Base-by-base conservation (phyloP, 2,329 filamentous ascomycete genomes). In the Stagonosporopsis chrysanthemi region DNA sequence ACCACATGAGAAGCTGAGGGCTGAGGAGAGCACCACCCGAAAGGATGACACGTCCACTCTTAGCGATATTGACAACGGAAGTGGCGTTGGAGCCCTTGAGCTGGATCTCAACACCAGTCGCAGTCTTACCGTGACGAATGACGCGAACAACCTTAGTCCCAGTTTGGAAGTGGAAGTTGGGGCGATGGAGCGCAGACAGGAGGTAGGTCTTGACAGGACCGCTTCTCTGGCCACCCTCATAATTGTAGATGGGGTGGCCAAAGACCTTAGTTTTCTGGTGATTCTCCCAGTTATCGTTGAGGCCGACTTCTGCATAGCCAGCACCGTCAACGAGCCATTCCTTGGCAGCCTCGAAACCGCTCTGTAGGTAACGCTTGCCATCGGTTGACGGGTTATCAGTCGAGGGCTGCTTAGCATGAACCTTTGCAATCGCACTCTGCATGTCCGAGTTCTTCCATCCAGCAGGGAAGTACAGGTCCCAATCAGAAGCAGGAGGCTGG, bases 361-460 rank as follows among this genome's bases (percentile, higher is more conserved):
- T 77, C 64, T 83, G 80, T 29, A 81, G 62, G 58, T 84, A 84
- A 45, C 77, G 75, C 39, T 78, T 73, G 11, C 75, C 76, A 59
- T 84, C 79, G 6, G 60, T 57, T 0, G 82, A 84, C 36, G 82
- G 81, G 1, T 69, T 65, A 8, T 79, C 77, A 0, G 80, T 77
- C 0, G 75, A 78, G 1, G 80, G 75, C 46, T 84, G 80, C 51
- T 73, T 79, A 2, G 66, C 62, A 29, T 81, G 75, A 2, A 85
- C 76, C 41, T 78, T 79, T 5, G 71, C 58, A 5, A 80, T 83
- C 0, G 83, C 81, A n/a, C 64, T 66, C 40, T 76, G 62, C 61
- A 86, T 79, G 56, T 84, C 82, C 1, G 65, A 67, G 41, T 77
- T 81, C 65, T 83, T 83, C 83, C 83, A 85, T 14, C 80, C 81